phyloP scores from a whole-genome alignment of 371 early-diverging fungal species.

The Coemansia sp. region DNA sequence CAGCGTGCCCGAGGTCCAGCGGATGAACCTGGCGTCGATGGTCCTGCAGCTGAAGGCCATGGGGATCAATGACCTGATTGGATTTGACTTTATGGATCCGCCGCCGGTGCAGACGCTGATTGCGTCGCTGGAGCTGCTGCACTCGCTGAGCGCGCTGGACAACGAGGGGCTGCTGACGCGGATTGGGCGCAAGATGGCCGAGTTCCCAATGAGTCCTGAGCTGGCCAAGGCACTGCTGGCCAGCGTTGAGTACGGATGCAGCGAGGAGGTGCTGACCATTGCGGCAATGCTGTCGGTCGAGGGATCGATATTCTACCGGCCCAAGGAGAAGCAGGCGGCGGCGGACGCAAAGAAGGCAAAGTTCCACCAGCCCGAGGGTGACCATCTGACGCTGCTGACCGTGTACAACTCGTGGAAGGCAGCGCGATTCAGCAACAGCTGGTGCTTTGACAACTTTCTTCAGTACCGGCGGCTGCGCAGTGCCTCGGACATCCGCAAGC shows the following conservation, averaged over 20 bases:
- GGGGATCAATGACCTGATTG: conserved; percentile 93
- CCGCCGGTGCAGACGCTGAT: conserved; percentile 92
- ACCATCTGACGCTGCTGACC: conserved; percentile 92
- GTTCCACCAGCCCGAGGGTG: conserved; percentile 97
- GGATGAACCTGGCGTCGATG: conserved; percentile 89
- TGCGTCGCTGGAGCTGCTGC: conserved; percentile 91
- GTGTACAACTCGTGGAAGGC: conserved; percentile 95
- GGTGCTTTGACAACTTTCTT: conserved; percentile 97
- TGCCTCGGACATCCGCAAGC: conserved; percentile 93
- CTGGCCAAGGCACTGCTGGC: conserved; percentile 91
- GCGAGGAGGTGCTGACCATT: conserved; percentile 93
- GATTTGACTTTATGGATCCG: conserved; percentile 97
- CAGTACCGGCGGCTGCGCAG: conserved; percentile 87
- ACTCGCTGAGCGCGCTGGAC: conserved; percentile 93
- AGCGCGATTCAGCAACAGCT: conserved; percentile 81
- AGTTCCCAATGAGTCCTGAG: conserved; percentile 94
- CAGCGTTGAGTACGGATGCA: conserved; percentile 89
- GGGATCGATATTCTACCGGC: conserved; percentile 91
- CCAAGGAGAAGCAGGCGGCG: conserved; percentile 92
- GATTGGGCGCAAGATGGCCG: conserved; percentile 96
- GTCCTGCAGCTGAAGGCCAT: conserved; percentile 94
- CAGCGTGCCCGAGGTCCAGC: conserved; percentile 97
- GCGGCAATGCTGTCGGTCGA: conserved; percentile 96
- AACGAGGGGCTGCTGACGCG: conserved; percentile 90
- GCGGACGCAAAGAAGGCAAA: conserved; percentile 96